Percentiles rank a stretch among this genome's conserved stretches.
These are phyloP conservation scores for Xylaria curta DNA, from an alignment of 495 filamentous ascomycete genomes.

Conservation along the genomic window DNA sequence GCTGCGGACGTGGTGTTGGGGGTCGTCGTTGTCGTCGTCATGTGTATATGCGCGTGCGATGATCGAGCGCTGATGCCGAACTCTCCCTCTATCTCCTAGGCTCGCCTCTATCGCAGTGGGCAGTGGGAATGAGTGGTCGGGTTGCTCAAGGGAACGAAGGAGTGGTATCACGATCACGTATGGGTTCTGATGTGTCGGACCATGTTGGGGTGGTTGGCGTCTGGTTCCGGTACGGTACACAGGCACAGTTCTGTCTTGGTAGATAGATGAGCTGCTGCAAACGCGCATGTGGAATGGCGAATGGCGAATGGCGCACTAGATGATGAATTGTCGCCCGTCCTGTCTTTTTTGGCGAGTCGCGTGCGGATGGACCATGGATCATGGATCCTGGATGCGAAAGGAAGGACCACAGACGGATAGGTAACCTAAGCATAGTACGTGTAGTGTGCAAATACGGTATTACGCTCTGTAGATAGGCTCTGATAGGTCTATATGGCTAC, in stretches of 20 bases:
- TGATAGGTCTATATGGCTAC: background rate
- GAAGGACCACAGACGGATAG: background rate
- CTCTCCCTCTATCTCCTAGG: background rate
- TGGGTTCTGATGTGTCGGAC: background rate
- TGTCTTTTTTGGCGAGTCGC: background rate
- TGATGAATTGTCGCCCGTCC: slow-evolving; percentile 9
- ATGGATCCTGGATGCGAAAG: slow-evolving; percentile 1
- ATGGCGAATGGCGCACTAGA: background rate
- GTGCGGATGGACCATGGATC: background rate
- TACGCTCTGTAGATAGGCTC: background rate
- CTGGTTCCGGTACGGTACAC: background rate
- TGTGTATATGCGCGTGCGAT: slow-evolving; percentile 19
- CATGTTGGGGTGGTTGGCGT: slow-evolving; percentile 15
- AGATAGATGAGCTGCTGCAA: slow-evolving; percentile 5
- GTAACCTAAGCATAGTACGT: background rate
- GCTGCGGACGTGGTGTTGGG: slow-evolving; percentile 21
- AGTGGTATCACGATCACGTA: background rate
- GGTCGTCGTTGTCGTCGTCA: slow-evolving; percentile 17
- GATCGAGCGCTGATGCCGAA: background rate
- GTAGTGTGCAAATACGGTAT: background rate
- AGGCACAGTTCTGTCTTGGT: background rate
- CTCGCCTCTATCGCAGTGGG: background rate
- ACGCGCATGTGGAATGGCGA: slow-evolving; percentile 8
- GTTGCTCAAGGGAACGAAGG: background rate
- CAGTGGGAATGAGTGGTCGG: background rate